Evolutionary conservation across 2,329 filamentous ascomycete species (phyloP).

Genomic region (Aureobasidium subglaciale): DNA sequence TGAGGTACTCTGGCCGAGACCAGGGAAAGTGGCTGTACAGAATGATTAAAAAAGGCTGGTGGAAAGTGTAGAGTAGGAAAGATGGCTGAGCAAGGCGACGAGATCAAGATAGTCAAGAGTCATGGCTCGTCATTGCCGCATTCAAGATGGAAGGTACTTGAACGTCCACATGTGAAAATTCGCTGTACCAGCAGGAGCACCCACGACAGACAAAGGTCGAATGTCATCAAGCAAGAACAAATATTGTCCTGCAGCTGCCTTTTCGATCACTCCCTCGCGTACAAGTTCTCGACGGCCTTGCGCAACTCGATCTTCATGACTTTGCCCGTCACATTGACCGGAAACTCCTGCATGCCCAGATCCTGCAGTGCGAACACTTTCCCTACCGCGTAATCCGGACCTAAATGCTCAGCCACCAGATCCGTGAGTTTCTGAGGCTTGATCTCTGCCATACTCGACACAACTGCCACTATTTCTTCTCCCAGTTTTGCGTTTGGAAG

Average conservation of each 20-base stretch:
- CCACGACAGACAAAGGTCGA: too few relatives aligned
- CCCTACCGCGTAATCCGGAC: not conserved
- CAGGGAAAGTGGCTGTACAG: too few relatives aligned
- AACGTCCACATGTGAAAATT: too few relatives aligned
- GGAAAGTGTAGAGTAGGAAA: too few relatives aligned
- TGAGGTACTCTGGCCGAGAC: too few relatives aligned
- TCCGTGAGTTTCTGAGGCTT: not conserved
- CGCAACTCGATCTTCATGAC: constrained; percentile 10
- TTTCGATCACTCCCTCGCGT: not conserved
- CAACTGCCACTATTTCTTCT: not conserved
- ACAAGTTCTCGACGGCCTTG: not conserved
- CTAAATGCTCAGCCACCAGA: not conserved
- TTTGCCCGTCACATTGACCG: constrained; percentile 2
- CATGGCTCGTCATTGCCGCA: too few relatives aligned
- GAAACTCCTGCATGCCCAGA: not conserved
- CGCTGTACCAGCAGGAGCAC: too few relatives aligned
- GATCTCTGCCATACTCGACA: not conserved
- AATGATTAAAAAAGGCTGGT: too few relatives aligned
- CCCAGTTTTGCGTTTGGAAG: not conserved
- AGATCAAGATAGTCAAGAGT: too few relatives aligned
- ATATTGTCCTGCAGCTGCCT: not conserved
- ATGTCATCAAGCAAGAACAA: too few relatives aligned
- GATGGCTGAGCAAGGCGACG: too few relatives aligned
- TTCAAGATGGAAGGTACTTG: too few relatives aligned
- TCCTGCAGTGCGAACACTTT: constrained; percentile 6